Evolutionary conservation across 1,139 yeast genomes (phyloP), one percentile per base, ranked within the genome.

Genomic region (Scheffersomyces quercinus): DNA sequence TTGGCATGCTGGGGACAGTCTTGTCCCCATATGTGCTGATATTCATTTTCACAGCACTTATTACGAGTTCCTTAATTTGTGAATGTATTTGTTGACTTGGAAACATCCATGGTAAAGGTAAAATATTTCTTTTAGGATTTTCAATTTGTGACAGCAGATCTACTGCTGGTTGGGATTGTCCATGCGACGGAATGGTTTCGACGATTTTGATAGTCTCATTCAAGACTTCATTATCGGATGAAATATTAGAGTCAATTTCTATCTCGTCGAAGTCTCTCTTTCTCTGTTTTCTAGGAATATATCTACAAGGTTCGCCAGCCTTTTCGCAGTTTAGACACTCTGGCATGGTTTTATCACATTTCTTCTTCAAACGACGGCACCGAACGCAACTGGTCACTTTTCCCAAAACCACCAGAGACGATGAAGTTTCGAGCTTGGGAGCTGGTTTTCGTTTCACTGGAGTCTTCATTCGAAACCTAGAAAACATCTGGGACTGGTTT

Each of bases 311-410:
- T 41, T 63, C 70, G 4, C 62, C 60, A 3, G 71, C 68, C 45
- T 64, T 70, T 11, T 43, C 46, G 51, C 83, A 79, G 48, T 73
- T 74, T 8, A 51, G 44, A 49, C 83, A 78, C n/a, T 54, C 62
- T 0, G 82, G 81, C 2, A 61, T 45, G 14, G 67, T 65, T 49
- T 73, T 72, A 2, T 77, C 64, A 53, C 83, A 79, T 50, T 73
- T 75, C 55, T 75, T 77, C 59, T 79, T 78, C 37, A 76, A 57
- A 37, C 67, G 60, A 40, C 82, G 57, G 50, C 77, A 69, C 11
- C 35, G 35, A 31, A 14, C 3, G n/a, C 35, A 31, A 26, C 37
- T 31, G 20, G 35, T 31, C 24, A 31, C 24, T 31, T 31, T 31
- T 7, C 13, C 24, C 24, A 31, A 14, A 14, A 14, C 20, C 4